These are phyloP conservation scores for Exophiala oligosperma DNA, from an alignment of 2,329 filamentous ascomycete genomes.

Conservation along the genomic window DNA sequence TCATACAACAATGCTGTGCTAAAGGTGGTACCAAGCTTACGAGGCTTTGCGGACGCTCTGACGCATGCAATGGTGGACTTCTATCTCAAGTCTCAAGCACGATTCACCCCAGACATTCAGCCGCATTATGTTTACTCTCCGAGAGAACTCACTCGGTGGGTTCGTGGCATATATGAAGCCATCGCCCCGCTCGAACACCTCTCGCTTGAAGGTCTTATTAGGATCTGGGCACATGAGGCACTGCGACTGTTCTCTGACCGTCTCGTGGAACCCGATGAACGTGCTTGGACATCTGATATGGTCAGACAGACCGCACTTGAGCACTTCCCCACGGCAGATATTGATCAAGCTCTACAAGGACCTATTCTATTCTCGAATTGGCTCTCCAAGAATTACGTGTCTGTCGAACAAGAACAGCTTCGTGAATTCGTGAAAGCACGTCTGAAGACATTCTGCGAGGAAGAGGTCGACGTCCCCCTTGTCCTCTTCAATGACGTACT, in stretches of 20 bases:
- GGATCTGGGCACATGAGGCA: conserved; percentile 98
- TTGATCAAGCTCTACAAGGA: conserved; percentile 81
- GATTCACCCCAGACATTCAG: conserved; percentile 94
- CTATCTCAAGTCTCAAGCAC: conserved; percentile 89
- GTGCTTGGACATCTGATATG: conserved; percentile 89
- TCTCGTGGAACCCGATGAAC: conserved; percentile 89
- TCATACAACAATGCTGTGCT: conserved; percentile 96
- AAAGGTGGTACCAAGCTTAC: conserved; percentile 93
- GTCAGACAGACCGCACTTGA: conserved; percentile 84
- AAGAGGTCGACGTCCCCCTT: conserved; percentile 96
- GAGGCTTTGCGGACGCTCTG: conserved; percentile 89
- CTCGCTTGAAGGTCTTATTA: conserved; percentile 84
- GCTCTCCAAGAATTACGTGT: conserved; percentile 97
- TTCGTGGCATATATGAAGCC: conserved; percentile 94
- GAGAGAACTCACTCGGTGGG: conserved; percentile 96
- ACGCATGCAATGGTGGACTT: conserved; percentile 98
- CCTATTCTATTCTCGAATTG: conserved; percentile 99
- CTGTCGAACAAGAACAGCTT: conserved; percentile 90
- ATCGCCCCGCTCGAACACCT: conserved; percentile 88
- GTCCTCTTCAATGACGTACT: conserved; percentile 99
- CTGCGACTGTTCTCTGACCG: conserved; percentile 95
- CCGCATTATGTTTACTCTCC: conserved; percentile 99
- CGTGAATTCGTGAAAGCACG: conserved; percentile 97
- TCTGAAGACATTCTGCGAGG: conserved; percentile 97
- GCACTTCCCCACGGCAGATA: conserved; percentile 93